Base-by-base conservation (phyloP, 805 yeast species). In the Lachancea lanzarotensis region DNA sequence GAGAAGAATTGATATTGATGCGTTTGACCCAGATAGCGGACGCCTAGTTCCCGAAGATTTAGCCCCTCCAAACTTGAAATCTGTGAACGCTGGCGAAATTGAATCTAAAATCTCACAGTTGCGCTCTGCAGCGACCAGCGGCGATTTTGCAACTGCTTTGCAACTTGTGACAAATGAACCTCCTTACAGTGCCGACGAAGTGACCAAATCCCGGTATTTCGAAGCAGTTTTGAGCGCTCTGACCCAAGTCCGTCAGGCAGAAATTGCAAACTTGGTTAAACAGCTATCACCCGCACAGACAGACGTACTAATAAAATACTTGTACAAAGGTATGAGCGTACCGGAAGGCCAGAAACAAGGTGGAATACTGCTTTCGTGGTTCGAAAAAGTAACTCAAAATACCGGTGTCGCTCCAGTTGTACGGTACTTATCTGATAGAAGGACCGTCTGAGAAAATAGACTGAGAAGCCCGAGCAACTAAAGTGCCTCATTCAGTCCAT, bases 1-100 rank as follows among this genome's bases (percentile, higher is more conserved):
- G 95, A 84, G 98, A 76, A 81, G 93, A 75, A 87, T 91, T 55
- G 96, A 93, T 64, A 81, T 93, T 43, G 98, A 93, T 66, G 85
- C 88, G 15, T 81, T 80, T 52, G 96, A 90, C 60, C 85, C 95
- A 3, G 96, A 90, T 38, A 76, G 75, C 54, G 70, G 69, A 15
- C 80, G 78, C 56, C 65, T 85, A 50, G 72, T 82, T 27, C 72
- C 73, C 37, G 79, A 75, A 52, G 91, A 85, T 42, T 72, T 86
- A 56, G 66, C 75, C 17, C 78, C 77, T 11, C 81, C 82, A 11
- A 50, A 75, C 51, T 65, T 73, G 35, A 75, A 76, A 8, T 70
- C 75, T 1, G 73, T 78, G 43, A 68, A 72, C 33, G 62, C 63
- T 42, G 74, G 70, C 33, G 87, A 84, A 38, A 68, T 87, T 37